A percentile compares a stretch with the other conserved stretches of the same genome.
phyloP scores from a whole-genome alignment of 139 green algal species.

The Yamagishiella unicocca region DNA sequence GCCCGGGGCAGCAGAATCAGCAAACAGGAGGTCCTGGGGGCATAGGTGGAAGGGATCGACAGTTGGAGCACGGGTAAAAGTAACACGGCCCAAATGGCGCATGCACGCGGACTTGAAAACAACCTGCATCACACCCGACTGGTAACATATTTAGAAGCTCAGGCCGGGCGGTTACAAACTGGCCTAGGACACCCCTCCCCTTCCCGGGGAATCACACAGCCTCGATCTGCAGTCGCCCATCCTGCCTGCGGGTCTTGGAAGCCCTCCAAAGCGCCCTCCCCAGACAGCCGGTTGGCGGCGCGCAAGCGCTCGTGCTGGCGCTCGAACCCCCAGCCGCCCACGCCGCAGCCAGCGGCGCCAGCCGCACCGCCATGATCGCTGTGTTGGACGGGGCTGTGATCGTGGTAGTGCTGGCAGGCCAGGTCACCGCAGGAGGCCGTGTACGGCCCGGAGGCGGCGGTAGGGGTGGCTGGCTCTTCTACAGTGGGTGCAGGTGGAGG shows the following conservation, averaged over 20 bases:
- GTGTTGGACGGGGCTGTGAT: neutral
- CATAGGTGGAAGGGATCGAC: neutral
- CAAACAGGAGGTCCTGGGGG: conserved; percentile 1
- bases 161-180: too few relatives aligned
- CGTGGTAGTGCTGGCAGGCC: neutral
- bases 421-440: neutral
- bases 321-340: neutral
- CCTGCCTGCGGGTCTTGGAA: conserved; percentile 39
- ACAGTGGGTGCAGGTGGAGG: neutral
- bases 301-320: conserved; percentile 20
- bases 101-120: too few relatives aligned
- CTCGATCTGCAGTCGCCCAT: neutral
- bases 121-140: too few relatives aligned
- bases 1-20: neutral
- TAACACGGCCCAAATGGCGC: too few relatives aligned
- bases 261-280: conserved; percentile 40
- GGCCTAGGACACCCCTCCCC: too few relatives aligned
- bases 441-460: neutral
- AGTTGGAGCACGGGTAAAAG: too few relatives aligned
- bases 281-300: neutral
- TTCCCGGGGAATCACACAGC: neutral
- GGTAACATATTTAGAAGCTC: too few relatives aligned
- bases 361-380: neutral
- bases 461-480: conserved; percentile 28
- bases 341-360: neutral